Base-by-base conservation (phyloP, 2,329 filamentous ascomycete genomes). In the Trichoderma simmonsii region DNA sequence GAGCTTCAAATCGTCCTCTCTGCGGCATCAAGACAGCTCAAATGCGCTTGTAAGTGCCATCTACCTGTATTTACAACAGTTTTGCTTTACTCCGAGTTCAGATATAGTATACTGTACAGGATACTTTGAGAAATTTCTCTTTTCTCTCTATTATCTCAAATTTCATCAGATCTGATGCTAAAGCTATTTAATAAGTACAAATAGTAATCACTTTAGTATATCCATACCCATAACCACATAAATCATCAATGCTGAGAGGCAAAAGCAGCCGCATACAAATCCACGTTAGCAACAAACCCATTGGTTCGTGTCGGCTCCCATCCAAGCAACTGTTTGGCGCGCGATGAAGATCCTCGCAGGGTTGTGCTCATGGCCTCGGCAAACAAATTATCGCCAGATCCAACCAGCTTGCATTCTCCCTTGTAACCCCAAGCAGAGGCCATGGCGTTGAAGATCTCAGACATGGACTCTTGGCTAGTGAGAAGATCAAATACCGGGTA, bases 381-480 rank as follows among this genome's bases (percentile, higher is more conserved):
- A 65, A 74, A 73, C 54, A 59, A 21, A 65, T 74, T 32, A 28
- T 56, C 67, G 4, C 73, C 73, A n/a, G 24, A 24, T 5, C 71
- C 73, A 36, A 71, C 54, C 57, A 74, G 30, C n/a, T 63, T 51
- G 12, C 34, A 70, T 9, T 66, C 51, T 14, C 66, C 73, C 36
- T 73, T 69, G 24, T 68, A 66, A 1, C 57, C 62, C 73, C 71
- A 74, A 6, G 34, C 30, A 51, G 56, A 51, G 7, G 68, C 68
- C 48, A 73, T 60, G 15, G 62, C 68, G 1, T 24, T 54, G 9
- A 74, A 73, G n/a, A 74, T 66, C 8, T 57, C 68, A n/a, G 61
- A 60, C 73, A 73, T 73, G 36, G 68, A 64, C 60, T 74, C 71
- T 21, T 73, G 73, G 21, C 71, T 74, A 8, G 73, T 73, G 4